Evolutionary conservation across 2,329 filamentous ascomycete species (phyloP).

Genomic region (Arachnopeziza araneosa): DNA sequence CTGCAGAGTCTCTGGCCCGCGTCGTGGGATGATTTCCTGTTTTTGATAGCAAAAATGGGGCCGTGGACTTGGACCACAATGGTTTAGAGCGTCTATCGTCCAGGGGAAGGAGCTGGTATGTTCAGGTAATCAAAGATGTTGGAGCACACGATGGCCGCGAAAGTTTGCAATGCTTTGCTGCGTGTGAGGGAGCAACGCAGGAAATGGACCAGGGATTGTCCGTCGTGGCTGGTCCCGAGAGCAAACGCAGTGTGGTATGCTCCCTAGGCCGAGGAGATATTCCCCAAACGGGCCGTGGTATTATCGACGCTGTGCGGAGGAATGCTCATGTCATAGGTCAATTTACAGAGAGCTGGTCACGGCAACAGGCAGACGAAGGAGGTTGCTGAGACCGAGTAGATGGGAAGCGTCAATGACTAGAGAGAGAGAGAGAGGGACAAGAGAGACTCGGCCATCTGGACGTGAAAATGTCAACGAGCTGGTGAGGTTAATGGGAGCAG

Average conservation of each 20-base stretch:
- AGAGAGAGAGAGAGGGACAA: neutral
- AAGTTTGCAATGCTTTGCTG: slow-evolving; percentile 10
- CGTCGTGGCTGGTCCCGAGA: slow-evolving; percentile 18
- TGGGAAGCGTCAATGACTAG: neutral
- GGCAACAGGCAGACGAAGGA: neutral
- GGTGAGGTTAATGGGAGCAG: neutral
- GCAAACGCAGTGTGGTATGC: slow-evolving; percentile 12
- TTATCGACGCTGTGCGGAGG: slow-evolving; percentile 12
- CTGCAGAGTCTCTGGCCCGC: neutral
- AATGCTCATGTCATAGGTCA: slow-evolving; percentile 19
- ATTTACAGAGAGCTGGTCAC: neutral
- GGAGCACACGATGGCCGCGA: slow-evolving; percentile 15
- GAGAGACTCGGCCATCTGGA: too few relatives aligned
- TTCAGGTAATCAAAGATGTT: slow-evolving; percentile 1
- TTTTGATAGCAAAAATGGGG: neutral
- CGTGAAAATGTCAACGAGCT: neutral
- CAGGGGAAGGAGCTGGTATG: neutral
- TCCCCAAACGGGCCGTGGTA: slow-evolving; percentile 2
- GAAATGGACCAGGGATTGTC: slow-evolving; percentile 19
- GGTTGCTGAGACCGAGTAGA: neutral
- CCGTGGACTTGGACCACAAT: neutral
- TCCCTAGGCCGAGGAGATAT: slow-evolving; percentile 7
- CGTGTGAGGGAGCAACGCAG: slow-evolving; percentile 16
- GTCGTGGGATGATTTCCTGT: neutral
- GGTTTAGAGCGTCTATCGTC: neutral